Evolutionary conservation across 2,329 filamentous ascomycete species (phyloP).

Genomic region (Alternaria tenuissima): DNA sequence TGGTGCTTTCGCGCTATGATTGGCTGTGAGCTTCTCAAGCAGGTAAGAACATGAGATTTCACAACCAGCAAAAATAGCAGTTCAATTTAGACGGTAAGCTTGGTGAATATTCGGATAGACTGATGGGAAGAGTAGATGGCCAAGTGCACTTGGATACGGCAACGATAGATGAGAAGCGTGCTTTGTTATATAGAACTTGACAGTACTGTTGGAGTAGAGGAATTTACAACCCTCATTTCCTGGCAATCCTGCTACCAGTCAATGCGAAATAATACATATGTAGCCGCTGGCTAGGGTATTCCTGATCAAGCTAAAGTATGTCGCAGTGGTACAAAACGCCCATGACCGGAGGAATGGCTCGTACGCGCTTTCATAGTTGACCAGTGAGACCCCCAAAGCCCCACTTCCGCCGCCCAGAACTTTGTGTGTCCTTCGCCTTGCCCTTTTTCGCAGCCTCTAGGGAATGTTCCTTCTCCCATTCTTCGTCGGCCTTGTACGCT

Average conservation of each 20-base stretch:
- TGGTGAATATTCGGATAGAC: neutral
- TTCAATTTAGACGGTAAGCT: neutral
- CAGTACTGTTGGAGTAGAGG: neutral
- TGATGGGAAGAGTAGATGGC: neutral
- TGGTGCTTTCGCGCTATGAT: conserved; percentile 15
- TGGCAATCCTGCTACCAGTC: neutral
- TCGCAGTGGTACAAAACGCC: neutral
- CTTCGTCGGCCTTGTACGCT: conserved; percentile 74
- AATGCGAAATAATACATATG: neutral
- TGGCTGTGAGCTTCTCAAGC: conserved; percentile 13
- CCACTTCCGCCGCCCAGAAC: conserved; percentile 45
- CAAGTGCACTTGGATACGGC: neutral
- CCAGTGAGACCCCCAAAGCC: conserved; percentile 48
- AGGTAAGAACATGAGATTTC: neutral
- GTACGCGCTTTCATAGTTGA: conserved; percentile 39
- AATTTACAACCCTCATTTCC: neutral
- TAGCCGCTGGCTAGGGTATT: neutral
- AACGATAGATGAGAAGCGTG: neutral
- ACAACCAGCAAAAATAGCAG: neutral
- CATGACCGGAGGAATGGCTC: neutral
- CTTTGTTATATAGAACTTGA: neutral
- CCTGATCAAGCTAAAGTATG: neutral
- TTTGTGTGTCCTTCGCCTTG: conserved; percentile 46
- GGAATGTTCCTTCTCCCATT: conserved; percentile 76
- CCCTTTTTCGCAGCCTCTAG: conserved; percentile 58